Base-by-base conservation (phyloP, 2,329 filamentous ascomycete genomes). In the Diaporthe aspalathi region DNA sequence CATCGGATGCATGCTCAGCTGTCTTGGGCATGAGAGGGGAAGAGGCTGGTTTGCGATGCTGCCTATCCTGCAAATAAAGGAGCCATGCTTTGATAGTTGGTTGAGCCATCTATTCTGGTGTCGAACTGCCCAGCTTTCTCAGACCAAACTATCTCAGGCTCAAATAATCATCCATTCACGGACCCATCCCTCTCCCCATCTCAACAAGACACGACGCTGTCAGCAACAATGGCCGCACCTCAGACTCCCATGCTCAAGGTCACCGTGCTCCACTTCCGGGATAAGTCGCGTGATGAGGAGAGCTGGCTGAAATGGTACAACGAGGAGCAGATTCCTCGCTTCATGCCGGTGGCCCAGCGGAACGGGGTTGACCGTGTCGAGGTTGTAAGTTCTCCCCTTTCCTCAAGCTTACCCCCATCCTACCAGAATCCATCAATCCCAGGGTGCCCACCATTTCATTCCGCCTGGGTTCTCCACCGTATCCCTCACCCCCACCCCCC, bases 241-340 rank as follows among this genome's bases (percentile, higher is more conserved):
- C 67, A 68, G 22, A 38, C 22, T 20, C 67, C 54, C 8, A 35
- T 68, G 43, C 54, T 68, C 20, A 62, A 68, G 32, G 22, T 60
- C 54, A 50, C 67, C n/a, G 53, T 62, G 9, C 54, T 60, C 20
- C 60, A 72, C 54, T 72, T 57, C 53, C 60, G 67, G n/a, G 50
- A 67, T 38, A 38, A 35, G 22, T 54, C 54, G 16, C 53, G 54
- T 32, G 62, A 70, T 27, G 73, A 74, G 57, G 71, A 73, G 47
- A 60, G 49, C 29, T 74, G 50, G 65, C 53, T 43, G 16, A 71
- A 74, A 47, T 73, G 73, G 68, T 73, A 74, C 62, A 62, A 47
- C 11, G 68, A 68, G 54, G 71, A 73, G 60, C 71, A 73, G 32
- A 68, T 73, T 11, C 73, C 70, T 24, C 67, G 68, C 5, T 69